Evolutionary conservation across 495 filamentous ascomycete species (phyloP).

Genomic region (Amniculicola lignicola): DNA sequence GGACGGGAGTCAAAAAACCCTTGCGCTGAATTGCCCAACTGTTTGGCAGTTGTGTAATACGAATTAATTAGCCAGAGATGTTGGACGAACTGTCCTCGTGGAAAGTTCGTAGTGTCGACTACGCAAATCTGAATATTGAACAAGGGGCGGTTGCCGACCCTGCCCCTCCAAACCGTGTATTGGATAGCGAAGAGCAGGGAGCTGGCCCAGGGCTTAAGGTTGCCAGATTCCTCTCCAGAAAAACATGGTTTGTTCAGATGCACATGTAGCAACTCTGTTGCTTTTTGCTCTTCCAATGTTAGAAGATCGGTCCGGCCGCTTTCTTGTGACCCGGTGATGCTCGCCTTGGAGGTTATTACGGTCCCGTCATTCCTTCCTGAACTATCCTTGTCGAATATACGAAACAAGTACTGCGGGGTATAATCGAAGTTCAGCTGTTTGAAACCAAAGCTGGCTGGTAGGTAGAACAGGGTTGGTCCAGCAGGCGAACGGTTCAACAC

Average conservation of each 20-base stretch:
- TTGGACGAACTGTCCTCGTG: constrained; percentile 36
- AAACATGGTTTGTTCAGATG: constrained; percentile 36
- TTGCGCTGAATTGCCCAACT: constrained; percentile 9
- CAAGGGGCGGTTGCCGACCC: not conserved
- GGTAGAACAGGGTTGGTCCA: constrained; percentile 19
- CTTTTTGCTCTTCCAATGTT: constrained; percentile 15
- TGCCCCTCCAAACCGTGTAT: constrained; percentile 35
- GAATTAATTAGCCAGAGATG: constrained; percentile 38
- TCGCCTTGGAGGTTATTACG: constrained; percentile 18
- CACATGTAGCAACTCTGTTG: constrained; percentile 29
- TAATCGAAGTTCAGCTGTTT: not conserved
- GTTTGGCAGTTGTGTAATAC: constrained; percentile 25
- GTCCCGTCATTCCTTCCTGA: constrained; percentile 15
- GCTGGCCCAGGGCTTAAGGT: constrained; percentile 45
- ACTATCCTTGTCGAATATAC: constrained; percentile 12
- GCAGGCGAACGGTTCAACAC: constrained; percentile 2
- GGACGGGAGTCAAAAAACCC: constrained; percentile 16
- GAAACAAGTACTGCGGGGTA: constrained; percentile 22
- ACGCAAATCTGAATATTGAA: constrained; percentile 38
- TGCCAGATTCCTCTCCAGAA: constrained; percentile 25
- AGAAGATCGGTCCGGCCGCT: constrained; percentile 22
- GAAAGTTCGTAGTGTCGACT: constrained; percentile 38
- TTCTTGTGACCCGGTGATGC: constrained; percentile 6
- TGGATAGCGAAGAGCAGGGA: constrained; percentile 43
- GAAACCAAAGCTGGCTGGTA: constrained; percentile 3